Percentiles rank a stretch among this genome's conserved stretches.
phyloP scores from a whole-genome alignment of 495 filamentous ascomycete genomes.

The Delitschia confertaspora region DNA sequence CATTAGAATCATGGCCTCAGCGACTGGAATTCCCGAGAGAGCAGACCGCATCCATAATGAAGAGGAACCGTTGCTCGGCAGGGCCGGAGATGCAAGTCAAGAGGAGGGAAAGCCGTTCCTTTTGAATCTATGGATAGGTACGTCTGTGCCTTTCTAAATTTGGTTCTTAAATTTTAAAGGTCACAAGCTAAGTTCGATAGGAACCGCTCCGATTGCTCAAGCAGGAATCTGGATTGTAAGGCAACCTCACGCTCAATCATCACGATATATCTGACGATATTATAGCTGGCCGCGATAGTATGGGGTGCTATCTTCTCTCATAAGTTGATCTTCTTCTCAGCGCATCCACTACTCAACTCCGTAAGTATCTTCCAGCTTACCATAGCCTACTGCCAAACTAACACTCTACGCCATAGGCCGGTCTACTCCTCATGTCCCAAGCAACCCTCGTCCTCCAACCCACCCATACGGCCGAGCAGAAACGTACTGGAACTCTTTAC shows the following conservation, averaged over 20 bases:
- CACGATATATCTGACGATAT: conserved; percentile 2
- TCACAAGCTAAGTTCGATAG: conserved; percentile 35
- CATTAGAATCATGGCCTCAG: conserved; percentile 51
- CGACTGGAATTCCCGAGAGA: conserved; percentile 43
- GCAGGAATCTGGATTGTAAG: conserved; percentile 57
- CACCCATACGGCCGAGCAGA: conserved; percentile 66
- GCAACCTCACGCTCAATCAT: neutral
- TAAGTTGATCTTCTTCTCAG: conserved; percentile 63
- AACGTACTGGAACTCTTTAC: conserved; percentile 56
- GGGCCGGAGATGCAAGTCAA: conserved; percentile 64
- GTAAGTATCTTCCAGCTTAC: conserved; percentile 11
- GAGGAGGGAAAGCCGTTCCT: conserved; percentile 50
- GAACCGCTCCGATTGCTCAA: conserved; percentile 61
- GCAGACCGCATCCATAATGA: conserved; percentile 38
- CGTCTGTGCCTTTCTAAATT: conserved; percentile 17
- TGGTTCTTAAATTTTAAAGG: no score
- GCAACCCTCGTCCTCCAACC: conserved; percentile 81
- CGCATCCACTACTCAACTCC: conserved; percentile 80
- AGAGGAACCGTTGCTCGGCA: conserved; percentile 69
- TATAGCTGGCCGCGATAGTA: conserved; percentile 59
- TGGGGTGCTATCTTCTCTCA: conserved; percentile 65
- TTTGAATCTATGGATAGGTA: conserved; percentile 72
- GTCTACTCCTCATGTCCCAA: conserved; percentile 63
- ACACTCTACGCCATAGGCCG: conserved; percentile 39
- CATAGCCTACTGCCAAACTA: neutral